Evolutionary conservation across 108 stramenopile species (phyloP).

Genomic region (Pseudonitzschia pungens): DNA sequence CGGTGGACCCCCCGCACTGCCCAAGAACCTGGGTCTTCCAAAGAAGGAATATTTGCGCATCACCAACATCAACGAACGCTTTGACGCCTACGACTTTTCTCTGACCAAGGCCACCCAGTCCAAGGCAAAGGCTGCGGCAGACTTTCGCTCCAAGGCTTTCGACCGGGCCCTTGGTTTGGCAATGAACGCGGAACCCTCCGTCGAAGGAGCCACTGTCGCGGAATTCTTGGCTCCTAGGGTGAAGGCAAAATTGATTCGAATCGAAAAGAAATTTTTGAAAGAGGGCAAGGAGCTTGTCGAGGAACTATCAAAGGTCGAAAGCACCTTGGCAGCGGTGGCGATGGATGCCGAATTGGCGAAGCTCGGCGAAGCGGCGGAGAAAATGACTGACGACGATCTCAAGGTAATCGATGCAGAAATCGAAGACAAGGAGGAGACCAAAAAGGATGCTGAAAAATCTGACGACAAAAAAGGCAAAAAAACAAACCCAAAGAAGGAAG

Average conservation of each 20-base stretch:
- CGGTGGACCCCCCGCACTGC: constrained; percentile 26
- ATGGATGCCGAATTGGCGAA: constrained; percentile 65
- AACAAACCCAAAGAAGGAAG: constrained; percentile 7
- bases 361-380: constrained; percentile 47
- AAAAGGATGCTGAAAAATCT: constrained; percentile 6
- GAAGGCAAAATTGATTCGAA: constrained; percentile 48
- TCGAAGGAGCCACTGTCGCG: constrained; percentile 18
- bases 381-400: constrained; percentile 33
- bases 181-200: constrained; percentile 12
- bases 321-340: constrained; percentile 49
- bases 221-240: constrained; percentile 31
- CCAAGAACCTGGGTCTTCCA: constrained; percentile 69
- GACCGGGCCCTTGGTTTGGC: constrained; percentile 54
- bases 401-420: constrained; percentile 23
- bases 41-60: constrained; percentile 56
- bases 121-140: constrained; percentile 65
- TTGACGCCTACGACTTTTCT: constrained; percentile 72
- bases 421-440: constrained; percentile 15
- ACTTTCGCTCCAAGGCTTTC: constrained; percentile 60
- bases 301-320: constrained; percentile 40
- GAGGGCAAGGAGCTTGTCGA: constrained; percentile 44
- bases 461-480: constrained; percentile 23
- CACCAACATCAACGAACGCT: constrained; percentile 67
- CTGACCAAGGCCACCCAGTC: constrained; percentile 64
- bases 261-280: constrained; percentile 64